Conservation (phyloP, 139 green algal species). For the Diplosphaera chodatii region DNA sequence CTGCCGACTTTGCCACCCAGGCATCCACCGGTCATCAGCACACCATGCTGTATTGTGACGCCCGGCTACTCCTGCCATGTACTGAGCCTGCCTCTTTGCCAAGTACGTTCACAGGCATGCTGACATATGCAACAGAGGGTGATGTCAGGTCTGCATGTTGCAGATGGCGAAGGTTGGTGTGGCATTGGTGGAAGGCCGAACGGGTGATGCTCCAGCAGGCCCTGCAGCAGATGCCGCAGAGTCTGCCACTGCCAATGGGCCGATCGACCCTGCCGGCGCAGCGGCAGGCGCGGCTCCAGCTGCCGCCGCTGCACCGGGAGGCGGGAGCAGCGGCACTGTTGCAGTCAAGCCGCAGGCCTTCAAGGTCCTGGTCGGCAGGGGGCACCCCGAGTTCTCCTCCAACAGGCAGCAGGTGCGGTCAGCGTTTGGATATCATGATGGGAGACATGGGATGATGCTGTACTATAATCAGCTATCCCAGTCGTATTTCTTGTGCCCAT, state of each 20-base stretch:
- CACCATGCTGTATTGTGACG: too few species aligned
- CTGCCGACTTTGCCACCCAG: slow-evolving; percentile 71
- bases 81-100: too few species aligned
- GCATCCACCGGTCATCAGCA: slow-evolving; percentile 12
- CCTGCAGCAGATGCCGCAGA: not conserved
- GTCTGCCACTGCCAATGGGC: not conserved
- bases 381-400: slow-evolving; percentile 86
- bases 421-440: too few species aligned
- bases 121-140: too few species aligned
- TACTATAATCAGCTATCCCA: too few species aligned
- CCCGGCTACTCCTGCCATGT: too few species aligned
- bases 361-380: slow-evolving; percentile 75
- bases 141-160: too few species aligned
- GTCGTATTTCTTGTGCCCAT: too few species aligned
- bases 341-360: slow-evolving; percentile 71
- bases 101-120: too few species aligned
- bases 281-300: slow-evolving; percentile 3
- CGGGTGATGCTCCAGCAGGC: slow-evolving; percentile 22
- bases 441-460: too few species aligned
- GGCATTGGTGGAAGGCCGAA: slow-evolving; percentile 53
- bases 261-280: slow-evolving; percentile 6
- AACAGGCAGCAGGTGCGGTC: slow-evolving; percentile 63
- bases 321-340: slow-evolving; percentile 21
- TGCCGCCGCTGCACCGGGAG: slow-evolving; percentile 11
- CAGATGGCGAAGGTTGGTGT: slow-evolving; percentile 67